Percentiles rank a stretch among this genome's conserved stretches.
phyloP scores from a whole-genome alignment of 1,284 basidiomycete genomes.

The Cronartium ribicola region DNA sequence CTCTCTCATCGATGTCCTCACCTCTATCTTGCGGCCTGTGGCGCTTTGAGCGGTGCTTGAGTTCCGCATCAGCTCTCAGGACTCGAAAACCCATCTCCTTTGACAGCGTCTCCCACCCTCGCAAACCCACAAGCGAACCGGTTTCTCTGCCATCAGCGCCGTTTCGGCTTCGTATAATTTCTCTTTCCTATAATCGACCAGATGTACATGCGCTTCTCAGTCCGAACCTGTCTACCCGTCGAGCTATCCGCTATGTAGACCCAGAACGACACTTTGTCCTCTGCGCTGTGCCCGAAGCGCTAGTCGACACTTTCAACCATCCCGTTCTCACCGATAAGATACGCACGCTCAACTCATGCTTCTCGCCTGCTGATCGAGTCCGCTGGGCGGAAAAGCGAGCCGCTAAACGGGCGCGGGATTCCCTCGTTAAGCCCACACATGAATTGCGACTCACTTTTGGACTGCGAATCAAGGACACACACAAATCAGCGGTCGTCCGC shows the following conservation, averaged over 20 bases:
- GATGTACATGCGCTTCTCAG: slow-evolving; percentile 11
- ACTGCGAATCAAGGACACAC: slow-evolving; percentile 13
- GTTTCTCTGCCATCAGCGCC: slow-evolving; percentile 1
- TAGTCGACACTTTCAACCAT: background rate
- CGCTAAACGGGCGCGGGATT: background rate
- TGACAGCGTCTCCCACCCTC: no score
- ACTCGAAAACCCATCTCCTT: no score
- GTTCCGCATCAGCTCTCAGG: no score
- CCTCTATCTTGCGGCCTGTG: no score
- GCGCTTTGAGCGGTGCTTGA: no score
- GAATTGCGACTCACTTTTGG: slow-evolving; percentile 21
- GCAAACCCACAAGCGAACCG: background rate
- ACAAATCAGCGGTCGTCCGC: slow-evolving; percentile 13
- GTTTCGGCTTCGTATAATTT: slow-evolving; percentile 24
- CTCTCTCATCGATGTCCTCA: no score
- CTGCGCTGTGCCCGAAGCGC: background rate
- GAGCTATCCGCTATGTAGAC: background rate
- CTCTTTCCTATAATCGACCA: slow-evolving; percentile 24
- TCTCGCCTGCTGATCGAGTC: slow-evolving; percentile 13
- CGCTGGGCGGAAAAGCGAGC: background rate
- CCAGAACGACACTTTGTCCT: slow-evolving; percentile 6
- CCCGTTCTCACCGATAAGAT: background rate
- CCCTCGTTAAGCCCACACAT: background rate
- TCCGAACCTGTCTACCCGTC: background rate
- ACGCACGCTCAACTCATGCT: slow-evolving; percentile 15